Conservation (phyloP, 1,284 basidiomycete species). For the Microbotryum lychnidis-dioicae region DNA sequence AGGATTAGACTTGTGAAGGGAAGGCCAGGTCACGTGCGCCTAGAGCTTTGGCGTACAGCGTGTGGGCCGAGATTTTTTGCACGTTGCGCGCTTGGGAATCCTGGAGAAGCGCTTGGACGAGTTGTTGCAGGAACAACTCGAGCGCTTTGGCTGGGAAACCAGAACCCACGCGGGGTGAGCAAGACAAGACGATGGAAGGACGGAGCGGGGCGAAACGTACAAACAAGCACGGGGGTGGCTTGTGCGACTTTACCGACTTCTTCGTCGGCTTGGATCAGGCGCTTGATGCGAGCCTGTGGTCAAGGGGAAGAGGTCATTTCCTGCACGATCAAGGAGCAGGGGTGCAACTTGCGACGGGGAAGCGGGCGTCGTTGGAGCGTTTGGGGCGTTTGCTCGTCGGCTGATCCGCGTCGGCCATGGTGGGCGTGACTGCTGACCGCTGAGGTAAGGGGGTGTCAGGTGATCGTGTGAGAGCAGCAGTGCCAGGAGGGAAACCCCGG, state of each 20-base stretch:
- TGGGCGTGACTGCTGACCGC: too few relatives aligned
- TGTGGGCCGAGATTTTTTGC: slow-evolving; percentile 87
- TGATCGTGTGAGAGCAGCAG: too few relatives aligned
- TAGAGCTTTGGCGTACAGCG: slow-evolving; percentile 60
- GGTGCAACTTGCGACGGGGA: slow-evolving; percentile 23
- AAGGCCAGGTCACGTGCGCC: neutral
- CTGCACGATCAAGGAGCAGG: neutral
- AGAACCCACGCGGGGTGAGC: too few relatives aligned
- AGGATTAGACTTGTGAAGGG: too few relatives aligned
- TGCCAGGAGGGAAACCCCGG: too few relatives aligned
- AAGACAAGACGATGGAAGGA: too few relatives aligned
- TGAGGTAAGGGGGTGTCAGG: too few relatives aligned
- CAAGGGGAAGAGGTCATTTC: neutral
- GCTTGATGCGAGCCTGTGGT: slow-evolving; percentile 77
- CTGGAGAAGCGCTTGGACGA: slow-evolving; percentile 75
- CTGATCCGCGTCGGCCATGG: too few relatives aligned
- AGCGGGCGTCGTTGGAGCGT: slow-evolving; percentile 24
- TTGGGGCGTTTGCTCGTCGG: slow-evolving; percentile 11
- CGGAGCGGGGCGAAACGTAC: slow-evolving; percentile 52
- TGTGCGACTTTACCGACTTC: slow-evolving; percentile 98
- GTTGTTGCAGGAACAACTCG: slow-evolving; percentile 81
- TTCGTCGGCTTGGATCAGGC: slow-evolving; percentile 99
- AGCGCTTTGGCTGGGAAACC: slow-evolving; percentile 73
- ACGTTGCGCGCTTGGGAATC: slow-evolving; percentile 72
- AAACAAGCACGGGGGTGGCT: slow-evolving; percentile 93